Percentiles rank a stretch among this genome's conserved stretches.
These are phyloP conservation scores for Hymenoscyphus linearis DNA, from an alignment of 2,329 filamentous ascomycete species.

Conservation along the genomic window DNA sequence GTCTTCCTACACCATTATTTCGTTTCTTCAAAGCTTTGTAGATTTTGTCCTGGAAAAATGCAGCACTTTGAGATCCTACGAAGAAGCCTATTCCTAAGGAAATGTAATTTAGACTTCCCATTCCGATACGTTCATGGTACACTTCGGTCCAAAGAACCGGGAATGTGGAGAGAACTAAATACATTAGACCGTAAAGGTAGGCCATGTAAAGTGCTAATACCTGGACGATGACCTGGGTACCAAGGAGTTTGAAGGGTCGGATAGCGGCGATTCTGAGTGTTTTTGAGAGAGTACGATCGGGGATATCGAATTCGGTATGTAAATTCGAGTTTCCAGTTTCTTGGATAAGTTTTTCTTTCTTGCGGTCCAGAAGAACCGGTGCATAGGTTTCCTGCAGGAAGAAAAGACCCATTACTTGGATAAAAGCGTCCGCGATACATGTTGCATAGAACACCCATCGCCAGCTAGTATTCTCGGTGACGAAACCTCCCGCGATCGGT, in stretches of 20 bases:
- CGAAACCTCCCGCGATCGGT: conserved; percentile 45
- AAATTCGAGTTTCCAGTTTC: conserved; percentile 42
- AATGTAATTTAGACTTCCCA: conserved; percentile 51
- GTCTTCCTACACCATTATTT: conserved; percentile 30
- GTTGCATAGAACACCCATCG: conserved; percentile 33
- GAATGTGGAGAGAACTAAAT: conserved; percentile 53
- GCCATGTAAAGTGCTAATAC: conserved; percentile 47
- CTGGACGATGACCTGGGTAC: conserved; percentile 47
- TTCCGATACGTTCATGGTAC: conserved; percentile 50
- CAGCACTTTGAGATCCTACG: conserved; percentile 31
- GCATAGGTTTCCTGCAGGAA: conserved; percentile 44
- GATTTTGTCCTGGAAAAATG: conserved; percentile 26
- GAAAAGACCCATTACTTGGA: conserved; percentile 39
- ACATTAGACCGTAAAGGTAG: conserved; percentile 46
- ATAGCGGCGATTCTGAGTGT: conserved; percentile 38
- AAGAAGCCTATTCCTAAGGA: conserved; percentile 40
- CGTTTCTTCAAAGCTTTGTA: conserved; percentile 14
- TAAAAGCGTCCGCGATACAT: conserved; percentile 37
- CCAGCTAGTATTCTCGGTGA: conserved; percentile 39
- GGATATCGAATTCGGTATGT: conserved; percentile 48
- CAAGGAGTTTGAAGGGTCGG: conserved; percentile 43
- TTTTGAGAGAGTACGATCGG: conserved; percentile 28
- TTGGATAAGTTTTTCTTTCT: conserved; percentile 38
- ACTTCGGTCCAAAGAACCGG: conserved; percentile 48
- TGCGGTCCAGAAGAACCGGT: conserved; percentile 40